Evolutionary conservation across 106 monocot genomes (phyloP).

Genomic region (Phalaenopsis equestris): DNA sequence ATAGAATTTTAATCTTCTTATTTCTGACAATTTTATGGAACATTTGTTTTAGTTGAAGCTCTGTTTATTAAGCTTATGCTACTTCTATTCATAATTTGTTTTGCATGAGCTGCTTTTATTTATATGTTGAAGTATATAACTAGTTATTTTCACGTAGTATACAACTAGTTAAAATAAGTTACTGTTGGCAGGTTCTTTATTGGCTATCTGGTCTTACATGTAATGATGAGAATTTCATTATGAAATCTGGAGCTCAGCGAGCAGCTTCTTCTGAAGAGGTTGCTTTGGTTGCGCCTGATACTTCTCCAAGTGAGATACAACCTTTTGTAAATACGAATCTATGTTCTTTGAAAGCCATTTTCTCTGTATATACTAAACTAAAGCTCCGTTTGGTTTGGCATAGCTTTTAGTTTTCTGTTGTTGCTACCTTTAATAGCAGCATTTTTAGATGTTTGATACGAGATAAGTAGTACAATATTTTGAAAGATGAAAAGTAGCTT

Average conservation of each 20-base stretch:
- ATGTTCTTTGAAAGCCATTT: not conserved
- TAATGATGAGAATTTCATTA: conserved; percentile 89
- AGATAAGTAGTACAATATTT: not conserved
- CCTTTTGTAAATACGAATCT: not conserved
- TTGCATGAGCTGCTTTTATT: not conserved
- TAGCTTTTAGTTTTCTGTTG: not conserved
- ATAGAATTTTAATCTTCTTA: not conserved
- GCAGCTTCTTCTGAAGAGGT: conserved; percentile 57
- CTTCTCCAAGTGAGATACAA: conserved; percentile 64
- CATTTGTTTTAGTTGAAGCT: not conserved
- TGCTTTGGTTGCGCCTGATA: conserved; percentile 86
- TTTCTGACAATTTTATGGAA: not conserved
- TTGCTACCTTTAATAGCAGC: not conserved
- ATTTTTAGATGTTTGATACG: not conserved
- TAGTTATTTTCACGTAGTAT: not conserved
- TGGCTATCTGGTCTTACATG: conserved; percentile 95
- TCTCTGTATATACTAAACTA: not conserved
- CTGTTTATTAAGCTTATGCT: not conserved
- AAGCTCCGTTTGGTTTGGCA: not conserved
- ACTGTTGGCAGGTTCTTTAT: conserved; percentile 61
- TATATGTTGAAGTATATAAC: not conserved
- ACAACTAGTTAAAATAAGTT: not conserved
- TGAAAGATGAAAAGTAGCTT: not conserved
- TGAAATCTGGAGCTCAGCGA: conserved; percentile 84
- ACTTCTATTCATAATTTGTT: not conserved